Conservation (phyloP, 257 asterid genomes). For the Jaltomata sinuosa region DNA sequence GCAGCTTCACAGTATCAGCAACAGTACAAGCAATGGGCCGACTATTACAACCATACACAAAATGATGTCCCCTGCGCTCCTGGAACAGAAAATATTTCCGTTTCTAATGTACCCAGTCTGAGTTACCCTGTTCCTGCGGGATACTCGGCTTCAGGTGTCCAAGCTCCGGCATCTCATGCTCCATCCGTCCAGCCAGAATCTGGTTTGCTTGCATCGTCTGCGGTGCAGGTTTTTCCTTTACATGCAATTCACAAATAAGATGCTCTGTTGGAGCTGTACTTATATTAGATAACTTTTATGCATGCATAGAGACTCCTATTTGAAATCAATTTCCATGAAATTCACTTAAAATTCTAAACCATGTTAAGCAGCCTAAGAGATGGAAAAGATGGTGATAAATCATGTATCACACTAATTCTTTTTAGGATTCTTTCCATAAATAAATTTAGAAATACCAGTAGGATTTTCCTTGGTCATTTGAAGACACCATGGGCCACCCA, state of each 20-base stretch:
- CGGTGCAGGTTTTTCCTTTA: constrained; percentile 57
- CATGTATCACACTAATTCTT: background rate
- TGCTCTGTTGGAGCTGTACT: background rate
- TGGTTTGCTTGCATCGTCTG: constrained; percentile 39
- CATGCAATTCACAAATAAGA: background rate
- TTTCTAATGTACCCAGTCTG: constrained; percentile 42
- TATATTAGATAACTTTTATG: background rate
- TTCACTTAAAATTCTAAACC: background rate
- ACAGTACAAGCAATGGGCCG: constrained; percentile 87
- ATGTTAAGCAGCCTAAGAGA: background rate
- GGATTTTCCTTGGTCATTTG: background rate
- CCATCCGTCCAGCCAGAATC: constrained; percentile 63
- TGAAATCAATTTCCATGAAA: background rate
- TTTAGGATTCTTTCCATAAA: background rate
- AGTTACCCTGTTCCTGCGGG: constrained; percentile 56
- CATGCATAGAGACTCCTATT: background rate
- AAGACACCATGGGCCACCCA: background rate
- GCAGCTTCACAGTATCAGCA: constrained; percentile 64
- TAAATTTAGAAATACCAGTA: background rate
- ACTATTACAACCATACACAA: constrained; percentile 77
- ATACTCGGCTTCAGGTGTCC: constrained; percentile 48
- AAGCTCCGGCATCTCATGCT: constrained; percentile 46
- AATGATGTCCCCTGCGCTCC: constrained; percentile 99
- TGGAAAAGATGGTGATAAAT: background rate
- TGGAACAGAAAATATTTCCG: constrained; percentile 83